Evolutionary conservation across 2,329 filamentous ascomycete genomes (phyloP), one percentile per base, ranked within the genome.

Genomic region (Botrytis porri): DNA sequence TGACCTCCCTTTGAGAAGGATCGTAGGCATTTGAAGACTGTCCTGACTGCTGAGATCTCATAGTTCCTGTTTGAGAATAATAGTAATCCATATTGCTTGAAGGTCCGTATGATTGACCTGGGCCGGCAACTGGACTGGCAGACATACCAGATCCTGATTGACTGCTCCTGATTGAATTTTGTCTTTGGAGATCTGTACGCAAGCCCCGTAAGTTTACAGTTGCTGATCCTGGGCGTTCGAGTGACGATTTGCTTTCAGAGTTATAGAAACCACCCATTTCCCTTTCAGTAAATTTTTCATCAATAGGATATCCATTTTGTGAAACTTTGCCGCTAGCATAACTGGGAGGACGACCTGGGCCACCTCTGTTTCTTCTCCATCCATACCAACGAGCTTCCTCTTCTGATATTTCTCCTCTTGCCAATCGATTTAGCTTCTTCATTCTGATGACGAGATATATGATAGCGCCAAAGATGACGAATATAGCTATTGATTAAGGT

Each of bases 361-460:
- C 74, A 43, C 51, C 48, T 29, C 73, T 73, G 29, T 75, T 61
- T 71, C 71, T 77, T 45, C 77, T 73, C 76, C 76, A 78, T n/a
- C 78, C 79, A 75, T 78, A 79, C 69, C 77, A 76, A 43, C 70
- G 70, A 48, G 64, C 70, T 39, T 60, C 45, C 63, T 74, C 76
- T 45, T 76, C 73, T 60, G 67, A 39, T 59, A 76, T 78, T 54
- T 77, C 78, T 69, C 65, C 77, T n/a, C 72, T 73, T 60, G 78
- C 70, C 48, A 74, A 70, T 22, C 76, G 74, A 61, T 78, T 75
- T 35, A 74, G 70, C 39, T 77, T 78, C 64, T 75, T 76, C 72
- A 78, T 76, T 67, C 75, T 74, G 37, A 75, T 64, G 12, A 79
- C n/a, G 10, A 80, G 74, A 65, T 77, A 80, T 35, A 80, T 69